Evolutionary conservation across 2,329 filamentous ascomycete species (phyloP), one percentile per base, ranked within the genome.

Genomic region (Aureobasidium vineae): DNA sequence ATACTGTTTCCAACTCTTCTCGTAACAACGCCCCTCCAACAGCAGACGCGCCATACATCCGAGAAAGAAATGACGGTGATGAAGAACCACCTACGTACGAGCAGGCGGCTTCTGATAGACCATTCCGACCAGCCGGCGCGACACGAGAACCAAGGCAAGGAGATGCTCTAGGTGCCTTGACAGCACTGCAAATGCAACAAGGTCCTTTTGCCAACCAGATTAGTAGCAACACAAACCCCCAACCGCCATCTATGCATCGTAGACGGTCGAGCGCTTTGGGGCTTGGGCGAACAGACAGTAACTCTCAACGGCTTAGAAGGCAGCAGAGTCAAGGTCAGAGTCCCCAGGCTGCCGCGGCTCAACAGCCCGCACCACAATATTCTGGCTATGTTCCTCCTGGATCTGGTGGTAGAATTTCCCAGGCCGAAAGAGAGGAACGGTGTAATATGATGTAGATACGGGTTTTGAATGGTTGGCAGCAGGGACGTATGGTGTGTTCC

Each of bases 61-160:
- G 43, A 15, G 43, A 33, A 21, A 53, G 50, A 41, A 47, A 66
- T 21, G 43, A 57, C 21, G 60, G 75, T 1, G 72, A 72, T 40
- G 74, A 74, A 16, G 81, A 86, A 1, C 87, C 86, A 1, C 88
- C 88, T 5, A 83, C 83, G 0, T 90, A 90, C 71, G 88, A 90
- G 73, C 85, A 89, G 74, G 85, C 86, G 21, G 82, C 86, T 0
- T 82, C 78, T 16, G 80, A 81, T 50, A 80, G 81, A n/a, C 81
- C 81, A 2, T 88, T 88, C 69, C 69, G 75, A 26, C 74, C 75
- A 60, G 72, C 71, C 1, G 74, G 73, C 28, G 68, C 70, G 5
- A 73, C 72, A n/a, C 72, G 73, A 4, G 66, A 70, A 4, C 57
- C 49, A 11, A 66, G 70, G 45, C 75, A 75, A 53, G 74, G 74